These are phyloP conservation scores for Omphalea diandra DNA, from an alignment of 441 rosid genomes.

Conservation along the genomic window DNA sequence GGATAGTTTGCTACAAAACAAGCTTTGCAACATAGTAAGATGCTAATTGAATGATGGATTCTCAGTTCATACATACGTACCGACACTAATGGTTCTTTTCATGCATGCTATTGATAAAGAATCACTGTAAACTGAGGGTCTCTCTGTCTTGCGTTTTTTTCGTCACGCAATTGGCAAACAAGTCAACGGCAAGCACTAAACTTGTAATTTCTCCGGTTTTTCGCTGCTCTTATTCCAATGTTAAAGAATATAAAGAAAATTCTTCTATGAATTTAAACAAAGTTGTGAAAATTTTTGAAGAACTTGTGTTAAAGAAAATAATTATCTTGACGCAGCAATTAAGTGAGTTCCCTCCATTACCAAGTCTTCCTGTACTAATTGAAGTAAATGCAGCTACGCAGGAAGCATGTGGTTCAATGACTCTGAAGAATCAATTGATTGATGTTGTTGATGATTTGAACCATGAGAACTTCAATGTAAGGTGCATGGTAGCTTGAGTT, in stretches of 20 bases:
- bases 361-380: constrained; percentile 69
- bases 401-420: constrained; percentile 93
- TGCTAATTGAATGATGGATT: constrained; percentile 98
- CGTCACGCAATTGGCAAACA: constrained; percentile 67
- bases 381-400: constrained; percentile 93
- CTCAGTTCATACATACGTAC: constrained; percentile 88
- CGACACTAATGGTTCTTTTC: constrained; percentile 96
- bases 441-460: constrained; percentile 81
- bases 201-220: constrained; percentile 93
- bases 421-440: constrained; percentile 83
- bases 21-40: constrained; percentile 88
- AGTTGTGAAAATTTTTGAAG: constrained; percentile 89
- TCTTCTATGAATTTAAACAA: constrained; percentile 52
- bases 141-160: constrained; percentile 85
- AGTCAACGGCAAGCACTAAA: constrained; percentile 86
- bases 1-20: constrained; percentile 75
- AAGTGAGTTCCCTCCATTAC: constrained; percentile 91
- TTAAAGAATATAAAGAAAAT: constrained; percentile 76
- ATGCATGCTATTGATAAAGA: constrained; percentile 94
- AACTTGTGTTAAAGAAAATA: constrained; percentile 85
- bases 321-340: constrained; percentile 84
- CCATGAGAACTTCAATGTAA: constrained; percentile 96
- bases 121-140: constrained; percentile 89
- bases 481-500: constrained; percentile 97
- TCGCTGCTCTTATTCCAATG: constrained; percentile 96